Percentiles rank a stretch among this genome's conserved stretches.
Evolutionary conservation across 805 yeast species (phyloP).

Genomic region (Sugiyamaella marilandica): DNA sequence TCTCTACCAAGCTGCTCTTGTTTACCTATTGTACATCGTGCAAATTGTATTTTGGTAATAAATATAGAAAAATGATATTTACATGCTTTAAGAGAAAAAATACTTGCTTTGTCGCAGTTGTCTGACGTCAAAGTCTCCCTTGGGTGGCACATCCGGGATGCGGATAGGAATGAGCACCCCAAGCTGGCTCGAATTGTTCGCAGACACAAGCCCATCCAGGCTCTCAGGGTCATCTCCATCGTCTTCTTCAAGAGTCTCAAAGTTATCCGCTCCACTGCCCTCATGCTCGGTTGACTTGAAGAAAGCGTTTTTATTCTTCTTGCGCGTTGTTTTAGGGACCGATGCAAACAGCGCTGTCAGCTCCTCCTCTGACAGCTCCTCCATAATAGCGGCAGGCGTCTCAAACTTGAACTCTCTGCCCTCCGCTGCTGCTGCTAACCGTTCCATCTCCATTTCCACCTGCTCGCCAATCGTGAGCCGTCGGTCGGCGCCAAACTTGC

Average conservation of each 20-base stretch:
- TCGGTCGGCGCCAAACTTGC: slow-evolving; percentile 30
- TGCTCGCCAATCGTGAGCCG: slow-evolving; percentile 66
- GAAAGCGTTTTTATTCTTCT: background rate
- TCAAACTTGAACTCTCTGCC: slow-evolving; percentile 49
- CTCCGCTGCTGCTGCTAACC: slow-evolving; percentile 46
- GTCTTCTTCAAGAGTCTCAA: slow-evolving; percentile 17
- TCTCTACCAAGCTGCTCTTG: no score
- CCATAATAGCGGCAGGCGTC: slow-evolving; percentile 62
- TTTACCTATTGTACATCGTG: no score
- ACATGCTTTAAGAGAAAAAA: slow-evolving; percentile 52
- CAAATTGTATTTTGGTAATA: background rate
- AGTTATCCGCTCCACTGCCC: slow-evolving; percentile 30
- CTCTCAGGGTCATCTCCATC: slow-evolving; percentile 30
- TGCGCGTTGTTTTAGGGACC: slow-evolving; percentile 12
- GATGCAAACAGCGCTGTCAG: slow-evolving; percentile 30
- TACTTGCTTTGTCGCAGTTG: slow-evolving; percentile 69
- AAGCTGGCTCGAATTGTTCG: slow-evolving; percentile 15
- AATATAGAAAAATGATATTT: background rate
- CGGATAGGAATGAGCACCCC: slow-evolving; percentile 61
- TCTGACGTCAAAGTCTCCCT: slow-evolving; percentile 79
- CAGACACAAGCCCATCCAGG: slow-evolving; percentile 14
- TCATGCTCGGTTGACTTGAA: slow-evolving; percentile 31
- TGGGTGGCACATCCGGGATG: slow-evolving; percentile 68
- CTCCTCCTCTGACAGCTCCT: slow-evolving; percentile 23
- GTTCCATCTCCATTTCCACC: slow-evolving; percentile 59